Base-by-base conservation (phyloP, 208 protist genomes). In the Phytomonas francai region DNA sequence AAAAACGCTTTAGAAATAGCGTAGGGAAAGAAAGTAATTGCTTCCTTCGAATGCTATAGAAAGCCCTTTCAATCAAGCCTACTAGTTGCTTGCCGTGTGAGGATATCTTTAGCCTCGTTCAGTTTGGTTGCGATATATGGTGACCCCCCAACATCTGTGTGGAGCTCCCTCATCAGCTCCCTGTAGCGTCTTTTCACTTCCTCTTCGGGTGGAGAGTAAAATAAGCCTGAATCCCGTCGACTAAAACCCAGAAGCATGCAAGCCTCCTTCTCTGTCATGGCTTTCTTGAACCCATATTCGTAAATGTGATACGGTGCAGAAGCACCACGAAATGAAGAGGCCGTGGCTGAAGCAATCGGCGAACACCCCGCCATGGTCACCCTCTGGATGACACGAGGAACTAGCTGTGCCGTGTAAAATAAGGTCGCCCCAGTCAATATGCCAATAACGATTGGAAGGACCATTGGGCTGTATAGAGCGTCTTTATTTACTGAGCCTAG, bases 101-200 rank as follows among this genome's bases (percentile, higher is more conserved):
- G 69, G 14, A 80, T 59, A 63, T 90, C 80, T 65, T 80, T 81
- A 0, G 89, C 89, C 63, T 95, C 85, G 65, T 93, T 95, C n/a
- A 95, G 72, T 70, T 93, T 93, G 11, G 70, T 81, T 7, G 85
- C 79, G 25, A 95, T 81, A 71, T 85, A 91, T 9, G 85, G 72
- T 28, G 80, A 85, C 31, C 87, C 87, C 65, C 74, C 74, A 31
- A 83, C 79, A 63, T 93, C 87, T 56, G 81, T 89, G 70, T 95
- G 90, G 7, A 93, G 74, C 29, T 81, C 76, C 70, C 80, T 92
- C 71, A 95, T 89, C 39, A 92, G 59, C 2, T 7, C 68, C 30
- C 86, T 73, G 68, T 93, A 92, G 31, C 71, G 73, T 67, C 71
- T 74, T 72, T 89, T 90, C 14, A 95, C 79, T n/a, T 93, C 71